Evolutionary conservation across 1,284 basidiomycete genomes (phyloP).

Genomic region (Rhodotorula sp.): DNA sequence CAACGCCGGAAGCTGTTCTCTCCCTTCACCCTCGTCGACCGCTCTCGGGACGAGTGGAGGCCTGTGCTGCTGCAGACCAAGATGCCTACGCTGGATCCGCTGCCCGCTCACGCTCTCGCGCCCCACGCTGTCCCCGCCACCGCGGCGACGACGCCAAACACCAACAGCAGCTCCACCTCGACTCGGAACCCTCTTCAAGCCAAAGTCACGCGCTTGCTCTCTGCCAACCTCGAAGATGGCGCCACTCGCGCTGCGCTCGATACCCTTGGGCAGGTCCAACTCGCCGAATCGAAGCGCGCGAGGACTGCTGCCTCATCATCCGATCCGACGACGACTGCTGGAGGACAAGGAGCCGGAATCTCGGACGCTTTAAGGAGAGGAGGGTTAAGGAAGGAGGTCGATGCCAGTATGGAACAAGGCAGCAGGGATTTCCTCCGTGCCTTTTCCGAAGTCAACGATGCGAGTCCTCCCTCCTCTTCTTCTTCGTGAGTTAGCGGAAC

Average conservation of each 20-base stretch:
- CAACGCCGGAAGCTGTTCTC: too few species aligned
- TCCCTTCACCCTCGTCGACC: too few species aligned
- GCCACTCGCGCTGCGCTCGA: conserved; percentile 74
- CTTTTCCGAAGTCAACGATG: conserved; percentile 81
- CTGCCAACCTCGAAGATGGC: conserved; percentile 72
- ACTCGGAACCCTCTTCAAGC: conserved; percentile 64
- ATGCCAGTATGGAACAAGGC: conserved; percentile 71
- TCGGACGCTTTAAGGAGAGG: conserved; percentile 50
- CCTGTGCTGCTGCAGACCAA: too few species aligned
- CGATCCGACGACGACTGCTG: not conserved
- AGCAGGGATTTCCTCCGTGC: conserved; percentile 76
- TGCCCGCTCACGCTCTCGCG: not conserved
- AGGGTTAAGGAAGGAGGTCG: conserved; percentile 77
- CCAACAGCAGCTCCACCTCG: conserved; percentile 2
- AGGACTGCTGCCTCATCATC: conserved; percentile 38
- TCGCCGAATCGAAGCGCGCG: conserved; percentile 47
- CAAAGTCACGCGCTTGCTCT: conserved; percentile 83
- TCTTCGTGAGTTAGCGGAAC: not conserved
- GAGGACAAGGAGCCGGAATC: conserved; percentile 38
- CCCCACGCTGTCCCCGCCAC: not conserved
- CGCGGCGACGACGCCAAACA: not conserved
- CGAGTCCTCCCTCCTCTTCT: conserved; percentile 50
- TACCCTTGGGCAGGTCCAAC: conserved; percentile 68
- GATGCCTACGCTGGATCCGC: too few species aligned
- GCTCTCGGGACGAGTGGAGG: too few species aligned